Conservation (phyloP, 345 rosid genomes). For the Citrus sinensis region DNA sequence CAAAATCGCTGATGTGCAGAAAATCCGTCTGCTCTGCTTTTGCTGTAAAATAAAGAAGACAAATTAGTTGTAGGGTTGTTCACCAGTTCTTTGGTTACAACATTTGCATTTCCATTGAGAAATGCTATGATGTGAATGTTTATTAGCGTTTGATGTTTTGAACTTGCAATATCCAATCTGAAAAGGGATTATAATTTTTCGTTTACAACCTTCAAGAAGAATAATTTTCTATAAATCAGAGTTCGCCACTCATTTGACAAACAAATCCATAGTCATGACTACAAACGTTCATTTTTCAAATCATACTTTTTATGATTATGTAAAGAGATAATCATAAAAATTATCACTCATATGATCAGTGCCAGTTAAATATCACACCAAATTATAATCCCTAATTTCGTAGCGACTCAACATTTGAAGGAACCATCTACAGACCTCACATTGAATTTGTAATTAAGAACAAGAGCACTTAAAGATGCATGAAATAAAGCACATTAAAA, state of each 20-base stretch:
- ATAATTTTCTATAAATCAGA: not conserved
- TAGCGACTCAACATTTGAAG: not conserved
- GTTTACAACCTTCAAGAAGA: not conserved
- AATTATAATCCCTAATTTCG: conserved; percentile 17
- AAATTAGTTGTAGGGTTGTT: not conserved
- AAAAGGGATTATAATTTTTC: not conserved
- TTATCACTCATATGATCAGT: not conserved
- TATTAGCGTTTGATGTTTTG: not conserved
- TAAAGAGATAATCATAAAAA: not conserved
- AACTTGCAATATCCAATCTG: not conserved
- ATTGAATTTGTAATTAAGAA: not conserved
- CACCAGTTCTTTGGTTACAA: not conserved
- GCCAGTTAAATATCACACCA: not conserved
- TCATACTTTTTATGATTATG: too few species aligned
- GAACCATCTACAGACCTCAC: not conserved
- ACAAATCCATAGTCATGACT: not conserved
- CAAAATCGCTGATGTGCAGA: conserved; percentile 79
- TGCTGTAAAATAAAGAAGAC: conserved; percentile 32
- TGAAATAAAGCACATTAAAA: not conserved
- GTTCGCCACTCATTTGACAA: not conserved
- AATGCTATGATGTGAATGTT: not conserved
- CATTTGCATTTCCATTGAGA: not conserved
- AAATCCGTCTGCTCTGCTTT: conserved; percentile 58
- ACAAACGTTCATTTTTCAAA: not conserved
- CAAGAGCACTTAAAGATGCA: not conserved